Evolutionary conservation across 176 grass and related monocot genomes (phyloP).

Genomic region (Aechmea fasciata): DNA sequence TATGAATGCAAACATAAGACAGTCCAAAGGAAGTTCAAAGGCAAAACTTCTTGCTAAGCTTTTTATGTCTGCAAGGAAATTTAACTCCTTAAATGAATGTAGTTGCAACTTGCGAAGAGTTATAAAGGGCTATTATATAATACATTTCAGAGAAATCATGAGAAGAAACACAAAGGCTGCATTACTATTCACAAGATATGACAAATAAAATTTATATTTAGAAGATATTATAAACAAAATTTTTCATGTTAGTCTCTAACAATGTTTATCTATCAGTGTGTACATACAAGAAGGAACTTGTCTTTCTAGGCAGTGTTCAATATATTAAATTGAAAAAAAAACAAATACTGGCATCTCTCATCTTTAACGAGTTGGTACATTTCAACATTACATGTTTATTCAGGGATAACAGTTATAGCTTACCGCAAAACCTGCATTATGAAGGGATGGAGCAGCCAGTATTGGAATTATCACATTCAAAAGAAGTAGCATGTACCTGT

Average conservation of each 20-base stretch:
- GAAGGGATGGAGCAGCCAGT: constrained; percentile 76
- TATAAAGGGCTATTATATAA: neutral
- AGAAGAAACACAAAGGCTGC: too few relatives aligned
- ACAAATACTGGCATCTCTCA: too few relatives aligned
- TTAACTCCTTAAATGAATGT: neutral
- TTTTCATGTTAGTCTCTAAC: neutral
- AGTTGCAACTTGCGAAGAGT: neutral
- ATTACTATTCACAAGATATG: too few relatives aligned
- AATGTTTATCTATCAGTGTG: neutral
- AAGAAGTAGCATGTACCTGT: constrained; percentile 75
- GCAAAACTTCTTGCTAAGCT: neutral
- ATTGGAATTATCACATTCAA: constrained; percentile 72
- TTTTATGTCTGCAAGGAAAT: neutral
- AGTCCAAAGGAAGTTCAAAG: neutral
- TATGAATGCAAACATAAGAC: neutral
- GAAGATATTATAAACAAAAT: too few relatives aligned
- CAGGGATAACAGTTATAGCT: constrained; percentile 21
- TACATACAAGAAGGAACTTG: neutral
- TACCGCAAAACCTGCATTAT: constrained; percentile 95
- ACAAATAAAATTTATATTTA: too few relatives aligned
- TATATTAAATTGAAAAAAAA: neutral
- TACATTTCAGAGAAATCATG: neutral
- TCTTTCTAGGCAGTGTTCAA: neutral
- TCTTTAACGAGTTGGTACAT: too few relatives aligned
- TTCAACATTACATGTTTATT: neutral